A percentile compares a stretch with the other conserved stretches of the same genome.
Evolutionary conservation across 768 basidiomycete species (phyloP).

Genomic region (Boletellus ananas): DNA sequence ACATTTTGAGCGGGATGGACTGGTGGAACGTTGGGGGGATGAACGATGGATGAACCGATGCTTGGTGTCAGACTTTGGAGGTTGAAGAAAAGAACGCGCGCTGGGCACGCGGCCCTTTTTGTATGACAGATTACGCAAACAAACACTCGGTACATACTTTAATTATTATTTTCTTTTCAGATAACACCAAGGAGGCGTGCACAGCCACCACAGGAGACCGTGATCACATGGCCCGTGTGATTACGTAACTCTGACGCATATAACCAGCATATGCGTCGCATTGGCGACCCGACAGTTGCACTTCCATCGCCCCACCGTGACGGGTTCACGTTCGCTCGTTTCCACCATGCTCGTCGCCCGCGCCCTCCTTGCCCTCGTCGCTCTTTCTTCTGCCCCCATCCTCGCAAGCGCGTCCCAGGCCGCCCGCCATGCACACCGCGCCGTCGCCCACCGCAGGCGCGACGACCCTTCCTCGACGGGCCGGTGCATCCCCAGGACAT

Average conservation of each 20-base stretch:
- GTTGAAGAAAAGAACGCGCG: conserved; percentile 53
- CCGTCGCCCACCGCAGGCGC: conserved; percentile 49
- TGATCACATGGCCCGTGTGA: conserved; percentile 17
- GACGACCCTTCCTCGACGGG: conserved; percentile 37
- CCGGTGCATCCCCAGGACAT: conserved; percentile 54
- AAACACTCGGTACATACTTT: conserved; percentile 11
- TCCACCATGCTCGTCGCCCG: conserved; percentile 46
- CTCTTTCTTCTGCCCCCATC: conserved; percentile 43
- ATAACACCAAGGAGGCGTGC: no score
- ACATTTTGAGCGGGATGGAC: conserved; percentile 67
- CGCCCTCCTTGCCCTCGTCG: conserved; percentile 53
- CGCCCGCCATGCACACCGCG: conserved; percentile 46
- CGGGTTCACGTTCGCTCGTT: conserved; percentile 19
- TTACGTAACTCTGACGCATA: conserved; percentile 19
- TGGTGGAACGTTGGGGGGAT: conserved; percentile 52
- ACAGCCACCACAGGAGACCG: no score
- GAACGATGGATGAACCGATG: conserved; percentile 79
- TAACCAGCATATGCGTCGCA: neutral
- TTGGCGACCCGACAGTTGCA: neutral
- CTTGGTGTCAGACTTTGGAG: conserved; percentile 78
- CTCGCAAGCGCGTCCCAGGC: conserved; percentile 49
- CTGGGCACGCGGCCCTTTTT: conserved; percentile 35
- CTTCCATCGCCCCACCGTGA: conserved; percentile 12
- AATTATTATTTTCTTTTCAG: conserved; percentile 2
- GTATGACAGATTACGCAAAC: conserved; percentile 27